Evolutionary conservation across 2,329 filamentous ascomycete genomes (phyloP).

Genomic region (Botryotinia globosa): DNA sequence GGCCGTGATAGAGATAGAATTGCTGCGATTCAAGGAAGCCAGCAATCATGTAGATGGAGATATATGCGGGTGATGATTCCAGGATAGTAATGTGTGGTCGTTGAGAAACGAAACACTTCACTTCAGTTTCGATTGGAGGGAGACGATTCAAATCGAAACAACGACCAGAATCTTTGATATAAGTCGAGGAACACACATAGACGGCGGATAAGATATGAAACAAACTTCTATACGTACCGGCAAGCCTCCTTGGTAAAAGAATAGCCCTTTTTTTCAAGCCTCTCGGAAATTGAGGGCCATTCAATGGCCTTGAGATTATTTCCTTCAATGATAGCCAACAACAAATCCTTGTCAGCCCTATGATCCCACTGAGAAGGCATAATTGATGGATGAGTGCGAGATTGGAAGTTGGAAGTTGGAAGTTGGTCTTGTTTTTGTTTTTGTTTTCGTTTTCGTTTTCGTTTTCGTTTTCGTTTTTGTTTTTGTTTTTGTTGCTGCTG

Average conservation of each 20-base stretch:
- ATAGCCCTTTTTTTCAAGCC: conserved; percentile 30
- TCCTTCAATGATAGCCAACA: conserved; percentile 35
- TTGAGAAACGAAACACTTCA: background rate
- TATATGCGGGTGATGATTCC: background rate
- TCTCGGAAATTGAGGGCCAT: conserved; percentile 30
- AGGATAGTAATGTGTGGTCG: background rate
- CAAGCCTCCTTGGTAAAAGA: conserved; percentile 36
- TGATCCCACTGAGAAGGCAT: conserved; percentile 30
- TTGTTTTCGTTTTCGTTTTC: too few relatives aligned
- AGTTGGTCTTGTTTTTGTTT: background rate
- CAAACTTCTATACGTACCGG: conserved; percentile 30
- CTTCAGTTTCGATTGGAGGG: background rate
- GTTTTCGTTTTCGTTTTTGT: too few relatives aligned
- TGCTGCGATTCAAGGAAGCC: background rate
- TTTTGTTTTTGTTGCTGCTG: too few relatives aligned
- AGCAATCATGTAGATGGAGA: background rate
- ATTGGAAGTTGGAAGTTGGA: background rate
- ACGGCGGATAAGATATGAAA: background rate
- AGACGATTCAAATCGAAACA: background rate
- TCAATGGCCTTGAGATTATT: conserved; percentile 29
- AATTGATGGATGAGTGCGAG: background rate
- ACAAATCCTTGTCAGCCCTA: conserved; percentile 34
- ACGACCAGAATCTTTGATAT: background rate
- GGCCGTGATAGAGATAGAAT: background rate
- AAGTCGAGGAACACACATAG: background rate